Conservation (phyloP, 108 stramenopile species). For the Discostella pseudostelligera region DNA sequence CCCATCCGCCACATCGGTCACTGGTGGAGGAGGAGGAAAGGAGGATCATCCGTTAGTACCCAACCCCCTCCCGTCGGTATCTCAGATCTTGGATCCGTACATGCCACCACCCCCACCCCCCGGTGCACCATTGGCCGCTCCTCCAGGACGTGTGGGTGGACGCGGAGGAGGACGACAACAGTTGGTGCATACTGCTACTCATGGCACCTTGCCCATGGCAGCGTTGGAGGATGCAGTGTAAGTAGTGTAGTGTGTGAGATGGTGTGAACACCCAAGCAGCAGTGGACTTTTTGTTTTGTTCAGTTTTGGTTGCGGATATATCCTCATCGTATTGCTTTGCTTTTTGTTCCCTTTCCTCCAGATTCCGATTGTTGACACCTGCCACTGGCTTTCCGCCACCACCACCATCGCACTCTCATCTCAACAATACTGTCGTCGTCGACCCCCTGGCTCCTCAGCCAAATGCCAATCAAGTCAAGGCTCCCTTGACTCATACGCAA, state of each 20-base stretch:
- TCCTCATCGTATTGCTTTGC: not conserved
- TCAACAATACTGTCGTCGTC: conserved; percentile 36
- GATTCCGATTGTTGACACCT: conserved; percentile 79
- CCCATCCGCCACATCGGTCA: not conserved
- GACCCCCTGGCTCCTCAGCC: conserved; percentile 79
- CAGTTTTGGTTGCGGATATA: not conserved
- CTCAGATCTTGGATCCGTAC: conserved; percentile 70
- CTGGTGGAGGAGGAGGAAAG: not conserved
- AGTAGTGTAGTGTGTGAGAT: conserved; percentile 27
- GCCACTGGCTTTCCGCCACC: conserved; percentile 46
- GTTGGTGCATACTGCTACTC: conserved; percentile 47
- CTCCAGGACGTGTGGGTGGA: conserved; percentile 5
- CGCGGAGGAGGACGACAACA: conserved; percentile 40
- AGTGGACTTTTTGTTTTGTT: too few relatives aligned
- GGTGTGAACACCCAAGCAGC: too few relatives aligned
- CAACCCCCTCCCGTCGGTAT: conserved; percentile 60
- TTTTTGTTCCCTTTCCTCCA: conserved; percentile 20
- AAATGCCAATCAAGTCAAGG: conserved; percentile 69
- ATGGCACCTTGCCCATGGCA: conserved; percentile 59
- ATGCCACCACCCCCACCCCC: conserved; percentile 20
- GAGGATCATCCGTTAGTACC: conserved; percentile 12
- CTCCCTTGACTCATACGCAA: conserved; percentile 33
- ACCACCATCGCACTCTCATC: conserved; percentile 22
- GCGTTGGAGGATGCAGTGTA: conserved; percentile 86
- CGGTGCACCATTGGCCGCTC: conserved; percentile 2